Conservation (phyloP, 768 basidiomycete species). For the Lactarius hatsudake region DNA sequence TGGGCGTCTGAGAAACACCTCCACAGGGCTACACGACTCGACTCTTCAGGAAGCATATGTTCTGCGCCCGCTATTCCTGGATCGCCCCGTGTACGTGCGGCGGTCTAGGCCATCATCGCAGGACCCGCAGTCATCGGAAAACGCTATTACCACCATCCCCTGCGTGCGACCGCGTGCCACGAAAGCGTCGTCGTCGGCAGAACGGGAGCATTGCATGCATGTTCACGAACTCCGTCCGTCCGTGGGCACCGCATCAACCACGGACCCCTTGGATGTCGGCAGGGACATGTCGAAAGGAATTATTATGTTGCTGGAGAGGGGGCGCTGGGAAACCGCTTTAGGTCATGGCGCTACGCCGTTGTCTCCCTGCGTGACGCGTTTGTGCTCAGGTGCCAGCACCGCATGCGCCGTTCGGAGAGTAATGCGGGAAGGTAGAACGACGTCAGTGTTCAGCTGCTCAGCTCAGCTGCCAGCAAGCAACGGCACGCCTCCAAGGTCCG, state of each 20-base stretch:
- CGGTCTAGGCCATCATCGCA: constrained; percentile 8
- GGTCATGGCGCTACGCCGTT: constrained; percentile 1
- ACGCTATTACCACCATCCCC: not conserved
- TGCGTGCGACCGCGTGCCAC: not conserved
- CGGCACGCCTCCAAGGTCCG: not conserved
- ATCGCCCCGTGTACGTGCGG: not conserved
- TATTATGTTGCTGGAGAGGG: not conserved
- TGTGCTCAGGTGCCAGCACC: constrained; percentile 17
- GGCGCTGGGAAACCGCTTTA: not conserved
- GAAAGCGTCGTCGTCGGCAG: not conserved
- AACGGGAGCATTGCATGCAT: not conserved
- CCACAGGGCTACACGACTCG: constrained; percentile 1
- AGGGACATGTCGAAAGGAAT: not conserved
- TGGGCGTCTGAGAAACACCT: not conserved
- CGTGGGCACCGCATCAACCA: not conserved
- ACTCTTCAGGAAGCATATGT: not conserved
- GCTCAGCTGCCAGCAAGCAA: constrained; percentile 5
- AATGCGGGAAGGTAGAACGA: not conserved
- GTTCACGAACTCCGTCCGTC: not conserved
- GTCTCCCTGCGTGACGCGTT: not conserved
- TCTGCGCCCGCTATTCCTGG: constrained; percentile 9
- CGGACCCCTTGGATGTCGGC: not conserved
- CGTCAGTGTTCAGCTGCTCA: constrained; percentile 19
- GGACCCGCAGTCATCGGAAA: not conserved
- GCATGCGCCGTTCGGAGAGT: not conserved